Percentiles rank a stretch among this genome's conserved stretches.
phyloP scores from a whole-genome alignment of 106 monocot species.

The Vanilla planifolia region DNA sequence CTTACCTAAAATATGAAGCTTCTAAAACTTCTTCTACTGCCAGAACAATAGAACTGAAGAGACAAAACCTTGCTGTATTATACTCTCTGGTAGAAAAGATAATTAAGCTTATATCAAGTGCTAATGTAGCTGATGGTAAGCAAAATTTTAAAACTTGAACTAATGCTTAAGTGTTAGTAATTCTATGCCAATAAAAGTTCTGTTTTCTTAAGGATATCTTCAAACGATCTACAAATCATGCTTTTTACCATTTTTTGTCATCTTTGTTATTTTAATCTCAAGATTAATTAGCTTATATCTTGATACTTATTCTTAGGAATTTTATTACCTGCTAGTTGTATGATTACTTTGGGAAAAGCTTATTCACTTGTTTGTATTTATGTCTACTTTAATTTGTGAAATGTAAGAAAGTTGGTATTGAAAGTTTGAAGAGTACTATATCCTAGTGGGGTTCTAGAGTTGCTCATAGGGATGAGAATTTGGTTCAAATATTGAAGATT shows the following conservation, averaged over 20 bases:
- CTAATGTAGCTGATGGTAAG: slow-evolving; percentile 42
- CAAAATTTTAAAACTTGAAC: slow-evolving; percentile 5
- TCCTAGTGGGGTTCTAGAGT: no score
- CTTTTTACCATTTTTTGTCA: background rate
- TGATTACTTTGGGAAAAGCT: background rate
- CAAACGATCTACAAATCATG: background rate
- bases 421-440: background rate
- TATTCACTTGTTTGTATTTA: background rate
- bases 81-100: slow-evolving; percentile 88
- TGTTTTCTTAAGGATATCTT: background rate
- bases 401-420: background rate
- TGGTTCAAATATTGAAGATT: no score
- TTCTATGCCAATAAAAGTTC: background rate
- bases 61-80: slow-evolving; percentile 54
- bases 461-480: no score
- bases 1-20: slow-evolving; percentile 78
- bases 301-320: background rate
- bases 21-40: slow-evolving; percentile 37
- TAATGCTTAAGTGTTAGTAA: background rate
- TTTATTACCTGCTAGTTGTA: background rate
- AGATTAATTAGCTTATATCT: background rate
- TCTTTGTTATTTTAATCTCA: background rate
- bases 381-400: no score
- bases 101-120: slow-evolving; percentile 67
- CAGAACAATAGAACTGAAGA: slow-evolving; percentile 45